Base-by-base conservation (phyloP, 768 basidiomycete genomes). In the Pulveroboletus sp. region DNA sequence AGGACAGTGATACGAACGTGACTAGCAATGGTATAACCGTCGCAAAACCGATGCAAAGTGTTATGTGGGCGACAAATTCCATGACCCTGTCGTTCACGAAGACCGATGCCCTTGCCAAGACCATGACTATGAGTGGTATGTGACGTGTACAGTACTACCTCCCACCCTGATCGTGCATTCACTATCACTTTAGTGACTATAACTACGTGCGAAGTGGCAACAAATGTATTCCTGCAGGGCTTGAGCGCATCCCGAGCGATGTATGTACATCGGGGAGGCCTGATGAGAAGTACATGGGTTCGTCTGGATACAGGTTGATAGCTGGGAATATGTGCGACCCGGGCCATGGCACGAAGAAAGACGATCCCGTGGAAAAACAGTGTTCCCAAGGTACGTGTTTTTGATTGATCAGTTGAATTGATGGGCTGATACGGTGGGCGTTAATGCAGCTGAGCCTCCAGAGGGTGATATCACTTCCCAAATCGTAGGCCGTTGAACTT, bases 61-160 rank as follows among this genome's bases (percentile, higher is more conserved):
- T 57, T 96, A 89, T 55, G 85, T 99, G 13, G 91, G 89, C 0
- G 75, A 93, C 46, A 91, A 96, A 68, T 99, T 88, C 71, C 69
- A 75, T 27, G 94, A 96, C 61, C 93, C 94, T 0, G 80, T 86
- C 10, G 83, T 76, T 20, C 82, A 89, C 49, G 89, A 93, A 47
- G 92, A 94, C 38, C 71, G 77, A 44, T 99, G 96, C 64, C 63
- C 77, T 16, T 99, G 96, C 63, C 76, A 78, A 2, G 87, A 92
- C 54, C 83, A 82, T 12, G 96, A 99, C 64, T 99, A 82, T 59
- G 96, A 99, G 67, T 99, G 95, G 93, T 94, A 57, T 19, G 77
- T 60, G 56, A 72, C 53, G 56, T 57, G 17, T 8, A 39, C 47
- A n/a, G n/a, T n/a, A n/a, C n/a, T n/a, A n/a, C n/a, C n/a, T n/a